A percentile compares a stretch with the other conserved stretches of the same genome.
These are phyloP conservation scores for Dittrichia graveolens DNA, from an alignment of 129 eudicot genomes.

Conservation along the genomic window DNA sequence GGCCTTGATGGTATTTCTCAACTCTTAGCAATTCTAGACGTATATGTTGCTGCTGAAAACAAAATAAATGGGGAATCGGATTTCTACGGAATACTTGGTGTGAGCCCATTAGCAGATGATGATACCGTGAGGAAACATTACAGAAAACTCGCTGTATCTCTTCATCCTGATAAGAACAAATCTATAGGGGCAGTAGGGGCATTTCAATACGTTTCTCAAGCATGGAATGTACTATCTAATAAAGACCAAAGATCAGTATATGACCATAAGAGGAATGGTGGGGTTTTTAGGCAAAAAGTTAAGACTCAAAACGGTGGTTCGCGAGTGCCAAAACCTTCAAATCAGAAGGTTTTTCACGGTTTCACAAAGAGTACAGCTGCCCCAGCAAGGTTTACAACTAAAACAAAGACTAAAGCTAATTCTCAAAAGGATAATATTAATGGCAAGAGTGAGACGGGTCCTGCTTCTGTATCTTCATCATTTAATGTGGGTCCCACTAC, in stretches of 20 bases:
- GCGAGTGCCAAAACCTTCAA: conserved; percentile 30
- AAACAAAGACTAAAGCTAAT: conserved; percentile 36
- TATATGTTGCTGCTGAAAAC: conserved; percentile 63
- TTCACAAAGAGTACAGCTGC: conserved; percentile 41
- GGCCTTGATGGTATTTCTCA: conserved; percentile 75
- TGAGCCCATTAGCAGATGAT: conserved; percentile 64
- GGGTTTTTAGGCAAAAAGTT: conserved; percentile 33
- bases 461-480: no score
- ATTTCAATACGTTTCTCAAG: conserved; percentile 66
- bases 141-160: conserved; percentile 65
- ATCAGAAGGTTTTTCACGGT: conserved; percentile 52
- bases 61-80: conserved; percentile 61
- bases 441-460: conserved; percentile 12
- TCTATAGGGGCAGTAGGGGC: conserved; percentile 89
- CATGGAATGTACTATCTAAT: conserved; percentile 79
- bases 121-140: conserved; percentile 64
- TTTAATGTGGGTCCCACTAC: neutral
- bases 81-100: conserved; percentile 77
- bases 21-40: conserved; percentile 57
- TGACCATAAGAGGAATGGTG: conserved; percentile 52
- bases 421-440: conserved; percentile 16
- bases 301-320: conserved; percentile 34
- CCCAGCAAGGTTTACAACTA: conserved; percentile 26
- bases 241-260: conserved; percentile 54
- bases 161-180: conserved; percentile 93